Base-by-base conservation (phyloP, 768 basidiomycete genomes). In the Collybiopsis confluens region DNA sequence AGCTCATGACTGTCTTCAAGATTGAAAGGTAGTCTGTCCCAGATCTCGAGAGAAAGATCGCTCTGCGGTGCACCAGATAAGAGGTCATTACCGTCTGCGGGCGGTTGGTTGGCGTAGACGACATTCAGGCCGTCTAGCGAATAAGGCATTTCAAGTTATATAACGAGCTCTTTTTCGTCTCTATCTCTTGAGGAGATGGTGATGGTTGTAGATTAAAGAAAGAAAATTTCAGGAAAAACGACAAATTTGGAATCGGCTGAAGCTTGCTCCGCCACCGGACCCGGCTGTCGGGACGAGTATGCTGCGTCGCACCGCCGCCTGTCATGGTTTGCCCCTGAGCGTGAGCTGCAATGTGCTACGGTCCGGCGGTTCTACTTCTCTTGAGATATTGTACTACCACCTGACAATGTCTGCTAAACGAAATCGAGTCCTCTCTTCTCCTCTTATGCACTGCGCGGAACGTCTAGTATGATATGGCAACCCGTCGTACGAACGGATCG, bases 1-100 rank as follows among this genome's bases (percentile, higher is more conserved):
- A 37, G 75, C 61, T 48, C 36, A 18, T 82, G 70, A 18, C 77
- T 74, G 42, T 91, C 90, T 62, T 91, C 88, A 0, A 83, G 81
- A 55, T 90, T 83, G 65, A 93, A 93, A 4, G 83, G 70, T 53
- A 92, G 75, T 67, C 88, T 85, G 15, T 88, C 87, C 92, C 92
- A 93, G 49, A 93, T 74, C 20, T 50, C 48, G 28, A 52, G 50
- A n/a, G 77, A 75, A 52, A 92, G 76, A 70, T 93, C 91, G 10
- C 86, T 83, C 63, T 82, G 88, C 24, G 50, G 79, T 15, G 37
- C 50, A 0, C 81, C 73, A 0, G 80, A 70, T 58, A 90, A 78
- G 24, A 89, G 74, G 56, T 88, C 85, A 63, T 82, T 80, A 28
- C 67, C 62, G 59, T 78, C 75, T 7, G 71, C 61, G 15, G 73